Conservation (phyloP, 257 asterid genomes). For the Parsonsia alboflavescens region DNA sequence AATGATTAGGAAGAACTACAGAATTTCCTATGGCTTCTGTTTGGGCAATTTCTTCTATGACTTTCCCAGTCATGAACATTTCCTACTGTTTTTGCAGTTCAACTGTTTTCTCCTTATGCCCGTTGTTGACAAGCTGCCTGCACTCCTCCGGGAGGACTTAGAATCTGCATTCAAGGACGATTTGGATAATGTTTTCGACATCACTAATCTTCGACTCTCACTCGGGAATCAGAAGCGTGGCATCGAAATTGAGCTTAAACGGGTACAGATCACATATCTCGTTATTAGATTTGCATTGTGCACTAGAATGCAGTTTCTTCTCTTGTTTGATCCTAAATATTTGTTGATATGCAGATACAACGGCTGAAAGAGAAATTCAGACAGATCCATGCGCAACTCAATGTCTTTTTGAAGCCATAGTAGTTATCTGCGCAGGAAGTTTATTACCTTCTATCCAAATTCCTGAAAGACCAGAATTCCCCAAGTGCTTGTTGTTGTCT, state of each 20-base stretch:
- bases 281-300: background rate
- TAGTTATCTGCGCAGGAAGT: conserved; percentile 1
- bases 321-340: conserved; percentile 9
- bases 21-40: background rate
- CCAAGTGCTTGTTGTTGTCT: background rate
- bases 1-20: background rate
- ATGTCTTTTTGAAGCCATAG: conserved; percentile 21
- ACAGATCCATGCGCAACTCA: conserved; percentile 64
- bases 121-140: conserved; percentile 90
- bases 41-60: background rate
- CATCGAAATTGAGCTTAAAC: conserved; percentile 76
- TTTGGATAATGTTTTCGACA: conserved; percentile 68
- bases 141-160: conserved; percentile 77
- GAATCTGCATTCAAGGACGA: conserved; percentile 84
- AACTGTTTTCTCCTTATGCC: conserved; percentile 97
- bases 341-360: conserved; percentile 52
- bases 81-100: conserved; percentile 54
- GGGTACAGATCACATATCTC: conserved; percentile 36
- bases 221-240: conserved; percentile 71
- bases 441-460: background rate
- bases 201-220: conserved; percentile 63
- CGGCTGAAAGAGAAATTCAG: conserved; percentile 82
- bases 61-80: conserved; percentile 12
- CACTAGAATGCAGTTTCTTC: background rate
- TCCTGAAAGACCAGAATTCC: background rate